Evolutionary conservation across 1,284 basidiomycete species (phyloP).

Genomic region (Hypsizygus ulmarius): DNA sequence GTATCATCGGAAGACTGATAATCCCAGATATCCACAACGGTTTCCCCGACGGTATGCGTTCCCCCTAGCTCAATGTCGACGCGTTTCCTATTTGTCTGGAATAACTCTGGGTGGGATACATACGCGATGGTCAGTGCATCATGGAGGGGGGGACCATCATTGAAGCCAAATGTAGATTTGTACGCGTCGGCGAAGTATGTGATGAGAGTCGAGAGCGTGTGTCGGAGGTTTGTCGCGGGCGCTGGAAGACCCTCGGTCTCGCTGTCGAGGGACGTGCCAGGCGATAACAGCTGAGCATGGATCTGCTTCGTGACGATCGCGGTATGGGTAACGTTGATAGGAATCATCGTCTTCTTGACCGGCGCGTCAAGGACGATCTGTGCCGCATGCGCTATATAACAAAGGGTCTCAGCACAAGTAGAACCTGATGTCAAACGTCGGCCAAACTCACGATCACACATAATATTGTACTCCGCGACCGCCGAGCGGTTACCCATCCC

Average conservation of each 20-base stretch:
- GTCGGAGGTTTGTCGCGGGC: slow-evolving; percentile 57
- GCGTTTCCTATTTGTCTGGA: slow-evolving; percentile 56
- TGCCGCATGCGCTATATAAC: slow-evolving; percentile 63
- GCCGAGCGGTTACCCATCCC: slow-evolving; percentile 78
- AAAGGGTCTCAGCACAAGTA: slow-evolving; percentile 1
- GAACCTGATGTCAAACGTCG: not conserved
- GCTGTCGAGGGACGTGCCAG: slow-evolving; percentile 19
- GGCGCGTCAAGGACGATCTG: slow-evolving; percentile 68
- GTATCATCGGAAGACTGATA: slow-evolving; percentile 55
- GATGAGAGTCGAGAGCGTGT: slow-evolving; percentile 71
- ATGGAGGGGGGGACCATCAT: slow-evolving; percentile 76
- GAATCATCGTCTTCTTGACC: slow-evolving; percentile 65
- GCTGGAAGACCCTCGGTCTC: slow-evolving; percentile 31
- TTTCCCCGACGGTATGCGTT: slow-evolving; percentile 65
- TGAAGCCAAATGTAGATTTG: slow-evolving; percentile 68
- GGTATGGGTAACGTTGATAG: slow-evolving; percentile 82
- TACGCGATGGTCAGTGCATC: slow-evolving; percentile 80
- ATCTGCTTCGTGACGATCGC: slow-evolving; percentile 64
- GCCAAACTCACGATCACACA: slow-evolving; percentile 67
- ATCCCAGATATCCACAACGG: slow-evolving; percentile 71
- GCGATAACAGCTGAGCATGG: slow-evolving; percentile 50
- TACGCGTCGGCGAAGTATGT: slow-evolving; percentile 70
- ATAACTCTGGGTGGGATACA: slow-evolving; percentile 61
- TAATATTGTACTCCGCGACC: slow-evolving; percentile 80
- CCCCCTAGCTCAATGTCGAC: slow-evolving; percentile 77